phyloP scores from a whole-genome alignment of 345 rosid genomes.

The Camelina sativa region DNA sequence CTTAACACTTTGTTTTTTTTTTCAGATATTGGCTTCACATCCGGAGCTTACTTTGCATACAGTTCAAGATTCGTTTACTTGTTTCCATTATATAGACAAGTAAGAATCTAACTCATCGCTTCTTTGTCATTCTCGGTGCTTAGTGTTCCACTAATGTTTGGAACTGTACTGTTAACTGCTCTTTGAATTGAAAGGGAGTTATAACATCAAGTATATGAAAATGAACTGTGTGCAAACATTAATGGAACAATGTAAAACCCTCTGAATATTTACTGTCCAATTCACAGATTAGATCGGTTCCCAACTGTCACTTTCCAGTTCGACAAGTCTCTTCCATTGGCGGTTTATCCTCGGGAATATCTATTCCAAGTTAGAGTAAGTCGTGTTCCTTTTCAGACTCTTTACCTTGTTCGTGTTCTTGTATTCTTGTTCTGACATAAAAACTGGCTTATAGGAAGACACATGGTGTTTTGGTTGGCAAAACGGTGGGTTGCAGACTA shows the following conservation, averaged over 20 bases:
- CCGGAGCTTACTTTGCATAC: slow-evolving; percentile 57
- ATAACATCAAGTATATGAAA: background rate
- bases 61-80: slow-evolving; percentile 65
- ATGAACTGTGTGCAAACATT: too few species aligned
- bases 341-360: slow-evolving; percentile 72
- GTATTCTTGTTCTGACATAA: slow-evolving; percentile 8
- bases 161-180: background rate
- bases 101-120: slow-evolving; percentile 46
- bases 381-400: slow-evolving; percentile 20
- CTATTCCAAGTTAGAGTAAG: slow-evolving; percentile 65
- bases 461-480: slow-evolving; percentile 91
- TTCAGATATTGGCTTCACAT: slow-evolving; percentile 60
- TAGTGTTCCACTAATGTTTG: background rate
- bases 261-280: too few species aligned
- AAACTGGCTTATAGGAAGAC: slow-evolving; percentile 52
- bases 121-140: background rate
- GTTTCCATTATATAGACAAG: slow-evolving; percentile 62
- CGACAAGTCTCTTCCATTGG: slow-evolving; percentile 61
- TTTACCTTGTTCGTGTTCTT: slow-evolving; percentile 5
- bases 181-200: background rate
- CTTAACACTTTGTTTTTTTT: background rate
- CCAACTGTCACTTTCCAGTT: slow-evolving; percentile 74
- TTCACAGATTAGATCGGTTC: slow-evolving; percentile 78
- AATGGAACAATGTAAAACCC: too few species aligned
- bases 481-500: slow-evolving; percentile 57